Evolutionary conservation across 2,329 filamentous ascomycete genomes (phyloP).

Genomic region (Penicillium sp.): DNA sequence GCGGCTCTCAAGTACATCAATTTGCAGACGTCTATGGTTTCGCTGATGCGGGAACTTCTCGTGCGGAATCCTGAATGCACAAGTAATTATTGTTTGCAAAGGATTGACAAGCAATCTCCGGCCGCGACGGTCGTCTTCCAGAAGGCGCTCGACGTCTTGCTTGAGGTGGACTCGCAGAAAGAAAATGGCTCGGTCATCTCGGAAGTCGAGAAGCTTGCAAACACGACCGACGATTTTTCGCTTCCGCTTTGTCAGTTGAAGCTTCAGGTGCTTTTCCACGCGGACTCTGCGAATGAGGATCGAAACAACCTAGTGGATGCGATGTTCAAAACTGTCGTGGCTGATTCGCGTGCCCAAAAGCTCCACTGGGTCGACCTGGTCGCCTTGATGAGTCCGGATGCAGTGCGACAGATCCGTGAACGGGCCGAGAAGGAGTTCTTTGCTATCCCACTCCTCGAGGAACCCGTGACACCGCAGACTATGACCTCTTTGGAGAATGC

Average conservation of each 20-base stretch:
- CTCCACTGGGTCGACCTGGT: conserved; percentile 47
- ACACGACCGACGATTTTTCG: conserved; percentile 47
- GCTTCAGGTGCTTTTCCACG: conserved; percentile 45
- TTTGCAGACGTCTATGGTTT: conserved; percentile 31
- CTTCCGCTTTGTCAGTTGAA: conserved; percentile 49
- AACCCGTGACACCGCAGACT: conserved; percentile 22
- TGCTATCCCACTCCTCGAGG: conserved; percentile 39
- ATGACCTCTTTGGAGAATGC: conserved; percentile 36
- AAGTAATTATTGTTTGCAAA: conserved; percentile 36
- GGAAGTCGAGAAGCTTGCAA: conserved; percentile 42
- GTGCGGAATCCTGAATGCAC: conserved; percentile 38
- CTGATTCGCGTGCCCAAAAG: conserved; percentile 38
- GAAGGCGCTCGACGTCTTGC: conserved; percentile 39
- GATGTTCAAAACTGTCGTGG: conserved; percentile 46
- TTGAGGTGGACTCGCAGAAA: conserved; percentile 33
- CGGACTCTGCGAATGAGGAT: conserved; percentile 32
- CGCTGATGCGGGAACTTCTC: conserved; percentile 40
- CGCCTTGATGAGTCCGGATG: conserved; percentile 43
- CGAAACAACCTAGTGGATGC: conserved; percentile 42
- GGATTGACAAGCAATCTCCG: conserved; percentile 34
- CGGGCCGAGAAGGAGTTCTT: conserved; percentile 47
- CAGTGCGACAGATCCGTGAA: conserved; percentile 46
- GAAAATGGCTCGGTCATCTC: conserved; percentile 28
- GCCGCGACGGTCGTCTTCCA: conserved; percentile 34
- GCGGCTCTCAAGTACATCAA: conserved; percentile 15